phyloP scores from a whole-genome alignment of 768 basidiomycete genomes.

The Cystofilobasidium macerans region DNA sequence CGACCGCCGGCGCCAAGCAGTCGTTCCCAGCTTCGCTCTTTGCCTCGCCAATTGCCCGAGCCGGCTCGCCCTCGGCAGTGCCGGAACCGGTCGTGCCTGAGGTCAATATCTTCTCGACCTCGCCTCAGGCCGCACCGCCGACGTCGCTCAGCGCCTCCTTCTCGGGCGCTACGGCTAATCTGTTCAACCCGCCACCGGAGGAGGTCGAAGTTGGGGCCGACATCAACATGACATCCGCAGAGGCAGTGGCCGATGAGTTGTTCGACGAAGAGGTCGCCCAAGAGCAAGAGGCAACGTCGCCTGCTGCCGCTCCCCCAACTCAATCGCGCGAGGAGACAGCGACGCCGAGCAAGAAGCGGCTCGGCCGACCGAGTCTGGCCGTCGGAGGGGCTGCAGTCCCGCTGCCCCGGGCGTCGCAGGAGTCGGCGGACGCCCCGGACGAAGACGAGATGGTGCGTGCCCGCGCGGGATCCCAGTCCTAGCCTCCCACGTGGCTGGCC shows the following conservation, averaged over 20 bases:
- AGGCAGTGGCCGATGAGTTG: background rate
- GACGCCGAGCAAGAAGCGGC: constrained; percentile 23
- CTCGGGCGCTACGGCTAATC: background rate
- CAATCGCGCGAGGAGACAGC: background rate
- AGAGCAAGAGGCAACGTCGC: background rate
- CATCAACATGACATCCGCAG: background rate
- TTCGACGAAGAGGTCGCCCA: background rate
- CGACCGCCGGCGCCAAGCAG: background rate
- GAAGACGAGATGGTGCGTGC: background rate
- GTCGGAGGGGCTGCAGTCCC: background rate
- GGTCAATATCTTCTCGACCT: constrained; percentile 12
- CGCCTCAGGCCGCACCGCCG: constrained; percentile 5
- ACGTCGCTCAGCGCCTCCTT: background rate
- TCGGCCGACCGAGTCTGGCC: constrained; percentile 10
- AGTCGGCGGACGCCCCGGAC: background rate
- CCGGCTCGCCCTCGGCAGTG: background rate
- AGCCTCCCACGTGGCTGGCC: too few species aligned
- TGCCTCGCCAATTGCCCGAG: background rate
- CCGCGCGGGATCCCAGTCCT: too few species aligned
- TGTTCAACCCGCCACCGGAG: background rate
- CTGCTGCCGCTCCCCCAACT: background rate
- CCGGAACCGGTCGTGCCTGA: background rate
- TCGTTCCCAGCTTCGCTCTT: background rate
- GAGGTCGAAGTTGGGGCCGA: background rate
- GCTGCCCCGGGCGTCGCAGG: background rate